Evolutionary conservation across 2,329 filamentous ascomycete genomes (phyloP), one percentile per base, ranked within the genome.

Genomic region (Botrytis tulipae): DNA sequence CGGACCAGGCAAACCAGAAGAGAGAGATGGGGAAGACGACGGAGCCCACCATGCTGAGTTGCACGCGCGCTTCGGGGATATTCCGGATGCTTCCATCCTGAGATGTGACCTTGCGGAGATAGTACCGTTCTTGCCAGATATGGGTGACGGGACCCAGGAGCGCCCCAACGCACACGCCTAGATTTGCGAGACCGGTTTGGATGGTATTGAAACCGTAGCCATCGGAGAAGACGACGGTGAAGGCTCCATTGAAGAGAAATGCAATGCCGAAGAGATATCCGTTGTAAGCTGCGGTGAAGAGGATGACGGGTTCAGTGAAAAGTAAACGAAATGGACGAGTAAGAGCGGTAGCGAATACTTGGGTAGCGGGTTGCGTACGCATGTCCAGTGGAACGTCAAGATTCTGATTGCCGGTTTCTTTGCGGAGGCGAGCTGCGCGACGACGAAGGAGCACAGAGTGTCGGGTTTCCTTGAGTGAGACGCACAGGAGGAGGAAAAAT

Each of bases 1-100:
- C 85, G 1, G 86, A 85, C 89, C 89, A 91, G 0, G 84, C 87
- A 76, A 89, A 89, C 87, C 88, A 89, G 77, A 90, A 90, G 16
- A 91, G 78, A 0, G 85, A 85, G 0, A 87, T 71, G 70, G 0
- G 87, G 10, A 90, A 79, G 0, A 86, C 85, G 22, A 88, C 61
- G 74, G 86, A 86, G 1, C 88, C 88, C 14, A 89, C 80, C 86
- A 90, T 89, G 25, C 88, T 87, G 1, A 85, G 95, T 82, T 96
- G 97, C 1, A 98, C 85, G 0, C 95, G 87, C 0, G 89, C 89
- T 82, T 98, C 95, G 0, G 94, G 93, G 0, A 12, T 85, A 83
- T 73, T 74, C 80, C 74, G n/a, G 54, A 67, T 65, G 67, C 48
- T 37, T 73, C 63, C 20, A 77, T 72, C 18, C 67, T 61, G 18